Base-by-base conservation (phyloP, 768 basidiomycete genomes). In the Kondoa subrosea region DNA sequence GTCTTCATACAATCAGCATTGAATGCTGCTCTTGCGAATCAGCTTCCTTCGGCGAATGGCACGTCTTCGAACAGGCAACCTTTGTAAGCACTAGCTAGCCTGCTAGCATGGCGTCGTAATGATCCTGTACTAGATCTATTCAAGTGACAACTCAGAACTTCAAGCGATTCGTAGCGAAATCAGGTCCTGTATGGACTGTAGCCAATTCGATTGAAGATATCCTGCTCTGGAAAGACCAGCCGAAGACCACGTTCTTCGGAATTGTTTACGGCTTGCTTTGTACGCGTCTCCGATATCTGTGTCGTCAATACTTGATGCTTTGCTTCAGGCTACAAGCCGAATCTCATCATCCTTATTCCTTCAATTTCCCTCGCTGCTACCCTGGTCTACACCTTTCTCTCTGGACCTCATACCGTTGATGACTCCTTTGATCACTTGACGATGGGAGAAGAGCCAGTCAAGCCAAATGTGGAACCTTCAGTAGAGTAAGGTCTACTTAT, bases 201-300 rank as follows among this genome's bases (percentile, higher is more conserved):
- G 70, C 72, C 29, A 73, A 73, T 50, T 68, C 70, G 2, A 66
- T 71, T 31, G 74, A 75, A 62, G 66, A 66, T 3, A 69, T 75
- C 0, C 32, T 75, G 3, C 29, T 67, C 21, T 75, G 74, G 74
- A 70, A 73, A 16, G 68, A 73, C 33, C 68, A 70, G 4, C 26
- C 70, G 17, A 72, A 72, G 58, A 75, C 74, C 12, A n/a, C 69
- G 34, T 72, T 73, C 60, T 73, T 71, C n/a, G 74, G 64, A 1
- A 60, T 31, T 0, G 29, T 29, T 2, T 75, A 70, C 69, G 72
- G 67, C 0, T 31, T 75, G 27, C 56, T 73, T 17, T 73, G 73
- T 73, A 14, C 56, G 71, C 67, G 56, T 1, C 0, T n/a, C 29
- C 3, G 21, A 4, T 27, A n/a, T 17, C 29, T 40, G 64, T 57